These are phyloP conservation scores for Boeremia lycopersici DNA, from an alignment of 2,329 filamentous ascomycete species.

Conservation along the genomic window DNA sequence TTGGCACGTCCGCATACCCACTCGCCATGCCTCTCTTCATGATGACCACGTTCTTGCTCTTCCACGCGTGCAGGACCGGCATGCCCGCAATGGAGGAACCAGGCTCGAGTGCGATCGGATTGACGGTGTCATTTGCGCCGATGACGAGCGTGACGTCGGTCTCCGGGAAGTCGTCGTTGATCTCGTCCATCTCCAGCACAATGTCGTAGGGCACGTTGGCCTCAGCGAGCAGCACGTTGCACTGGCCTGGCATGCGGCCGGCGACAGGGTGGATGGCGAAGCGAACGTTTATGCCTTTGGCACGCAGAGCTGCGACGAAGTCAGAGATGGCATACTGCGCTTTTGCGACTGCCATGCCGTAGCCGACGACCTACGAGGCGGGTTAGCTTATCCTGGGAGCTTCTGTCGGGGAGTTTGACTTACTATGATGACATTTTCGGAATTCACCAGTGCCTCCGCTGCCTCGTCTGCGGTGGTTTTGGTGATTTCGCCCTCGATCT, in stretches of 20 bases:
- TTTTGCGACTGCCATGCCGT: conserved; percentile 94
- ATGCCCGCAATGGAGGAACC: conserved; percentile 87
- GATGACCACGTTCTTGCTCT: conserved; percentile 89
- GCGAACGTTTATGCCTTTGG: conserved; percentile 78
- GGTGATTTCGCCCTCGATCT: conserved; percentile 80
- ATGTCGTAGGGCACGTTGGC: conserved; percentile 90
- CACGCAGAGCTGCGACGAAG: conserved; percentile 75
- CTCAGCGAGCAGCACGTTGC: conserved; percentile 88
- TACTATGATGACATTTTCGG: conserved; percentile 83
- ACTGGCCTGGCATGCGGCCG: conserved; percentile 90
- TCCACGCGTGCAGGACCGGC: conserved; percentile 91
- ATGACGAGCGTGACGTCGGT: conserved; percentile 89
- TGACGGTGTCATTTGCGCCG: conserved; percentile 91
- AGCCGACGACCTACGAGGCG: conserved; percentile 68
- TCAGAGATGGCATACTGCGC: conserved; percentile 89
- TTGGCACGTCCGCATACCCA: conserved; percentile 88
- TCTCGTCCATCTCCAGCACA: conserved; percentile 94
- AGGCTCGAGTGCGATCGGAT: conserved; percentile 84
- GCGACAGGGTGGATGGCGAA: conserved; percentile 92
- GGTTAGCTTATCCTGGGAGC: background rate
- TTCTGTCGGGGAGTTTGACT: conserved; percentile 8
- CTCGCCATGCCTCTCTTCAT: conserved; percentile 93
- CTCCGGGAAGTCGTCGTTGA: conserved; percentile 87
- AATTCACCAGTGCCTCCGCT: conserved; percentile 73
- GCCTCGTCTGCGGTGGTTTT: conserved; percentile 82